A percentile compares a stretch with the other conserved stretches of the same genome.
These are phyloP conservation scores for Suhomyces xylopsoci DNA, from an alignment of 805 yeast species.

Conservation along the genomic window DNA sequence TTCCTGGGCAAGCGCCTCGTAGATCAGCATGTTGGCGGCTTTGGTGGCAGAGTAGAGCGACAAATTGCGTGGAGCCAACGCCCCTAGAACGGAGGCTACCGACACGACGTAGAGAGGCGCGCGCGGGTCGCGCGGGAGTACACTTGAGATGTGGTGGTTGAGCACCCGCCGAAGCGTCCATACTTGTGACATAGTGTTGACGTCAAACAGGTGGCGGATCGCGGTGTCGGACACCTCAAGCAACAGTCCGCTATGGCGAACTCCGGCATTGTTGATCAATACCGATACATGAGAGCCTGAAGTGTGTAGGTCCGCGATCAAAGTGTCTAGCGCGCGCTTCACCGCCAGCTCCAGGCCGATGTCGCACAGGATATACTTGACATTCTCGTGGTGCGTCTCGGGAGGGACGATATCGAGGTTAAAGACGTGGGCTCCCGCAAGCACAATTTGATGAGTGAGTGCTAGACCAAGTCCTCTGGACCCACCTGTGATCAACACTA, in stretches of 20 bases:
- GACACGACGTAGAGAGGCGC: constrained; percentile 35
- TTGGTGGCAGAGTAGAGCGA: constrained; percentile 50
- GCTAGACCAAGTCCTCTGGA: constrained; percentile 48
- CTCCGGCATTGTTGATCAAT: constrained; percentile 50
- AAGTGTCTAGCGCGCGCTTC: constrained; percentile 11
- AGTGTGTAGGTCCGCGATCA: constrained; percentile 6
- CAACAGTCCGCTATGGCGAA: constrained; percentile 34
- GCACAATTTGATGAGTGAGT: constrained; percentile 26
- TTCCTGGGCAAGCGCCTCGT: constrained; percentile 47
- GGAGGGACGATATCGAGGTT: constrained; percentile 30
- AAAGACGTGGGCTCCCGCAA: constrained; percentile 17
- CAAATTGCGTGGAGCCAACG: constrained; percentile 46
- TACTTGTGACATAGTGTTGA: constrained; percentile 32
- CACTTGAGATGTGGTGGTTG: constrained; percentile 14
- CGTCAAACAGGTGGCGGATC: constrained; percentile 24
- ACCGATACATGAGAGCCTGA: constrained; percentile 22
- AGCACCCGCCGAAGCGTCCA: constrained; percentile 22
- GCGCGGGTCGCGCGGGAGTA: background rate
- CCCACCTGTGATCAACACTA: constrained; percentile 50
- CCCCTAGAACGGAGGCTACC: constrained; percentile 47
- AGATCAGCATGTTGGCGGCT: constrained; percentile 42
- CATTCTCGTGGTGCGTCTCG: constrained; percentile 9
- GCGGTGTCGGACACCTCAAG: constrained; percentile 19
- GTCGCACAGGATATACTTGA: constrained; percentile 25
- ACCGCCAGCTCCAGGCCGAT: constrained; percentile 15